Conservation (phyloP, 108 stramenopile species). For the Cyclotella atomus region DNA sequence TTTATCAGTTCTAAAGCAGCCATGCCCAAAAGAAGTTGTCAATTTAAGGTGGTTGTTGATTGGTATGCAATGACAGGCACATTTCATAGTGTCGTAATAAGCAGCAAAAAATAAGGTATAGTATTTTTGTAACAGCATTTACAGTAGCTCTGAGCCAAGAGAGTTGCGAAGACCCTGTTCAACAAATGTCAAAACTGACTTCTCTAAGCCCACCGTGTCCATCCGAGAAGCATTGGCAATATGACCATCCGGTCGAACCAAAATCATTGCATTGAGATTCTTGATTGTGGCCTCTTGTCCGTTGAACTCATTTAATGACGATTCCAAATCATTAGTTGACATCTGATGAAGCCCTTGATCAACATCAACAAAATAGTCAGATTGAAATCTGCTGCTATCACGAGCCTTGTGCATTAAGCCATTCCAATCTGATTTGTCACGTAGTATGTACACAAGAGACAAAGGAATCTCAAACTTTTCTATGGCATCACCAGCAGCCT, state of each 20-base stretch:
- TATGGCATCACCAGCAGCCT: conserved; percentile 3
- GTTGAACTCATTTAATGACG: too few relatives aligned
- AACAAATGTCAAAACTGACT: neutral
- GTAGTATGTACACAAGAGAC: conserved; percentile 17
- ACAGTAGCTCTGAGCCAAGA: too few relatives aligned
- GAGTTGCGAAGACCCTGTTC: conserved; percentile 8
- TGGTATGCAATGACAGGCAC: too few relatives aligned
- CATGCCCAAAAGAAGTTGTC: too few relatives aligned
- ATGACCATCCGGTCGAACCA: conserved; percentile 77
- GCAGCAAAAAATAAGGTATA: too few relatives aligned
- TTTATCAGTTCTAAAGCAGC: neutral
- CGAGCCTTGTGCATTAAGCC: neutral
- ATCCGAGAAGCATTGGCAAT: conserved; percentile 42
- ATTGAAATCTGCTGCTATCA: neutral
- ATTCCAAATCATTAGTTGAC: too few relatives aligned
- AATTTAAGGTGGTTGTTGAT: too few relatives aligned
- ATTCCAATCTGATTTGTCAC: neutral
- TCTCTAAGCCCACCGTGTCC: neutral
- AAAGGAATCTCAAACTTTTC: conserved; percentile 16
- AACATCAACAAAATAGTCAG: conserved; percentile 23
- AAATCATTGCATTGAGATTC: conserved; percentile 25
- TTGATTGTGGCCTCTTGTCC: neutral
- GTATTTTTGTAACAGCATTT: too few relatives aligned
- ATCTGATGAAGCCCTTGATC: conserved; percentile 1
- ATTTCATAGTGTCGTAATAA: too few relatives aligned